Conservation (phyloP, 495 filamentous ascomycete genomes). For the Lophiotrema nucula region DNA sequence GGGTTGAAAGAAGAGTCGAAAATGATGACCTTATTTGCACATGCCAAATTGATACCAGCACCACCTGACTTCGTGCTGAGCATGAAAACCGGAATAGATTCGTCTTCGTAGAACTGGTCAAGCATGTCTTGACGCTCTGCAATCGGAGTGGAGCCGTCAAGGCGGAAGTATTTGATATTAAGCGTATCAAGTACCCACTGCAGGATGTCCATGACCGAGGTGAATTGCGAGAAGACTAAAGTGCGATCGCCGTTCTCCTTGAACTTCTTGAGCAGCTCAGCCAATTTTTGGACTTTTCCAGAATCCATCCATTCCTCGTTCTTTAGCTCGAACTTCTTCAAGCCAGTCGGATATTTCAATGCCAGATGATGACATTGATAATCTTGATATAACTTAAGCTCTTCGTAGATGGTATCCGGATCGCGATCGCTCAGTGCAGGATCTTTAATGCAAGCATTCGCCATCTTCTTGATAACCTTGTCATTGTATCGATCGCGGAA, state of each 20-base stretch:
- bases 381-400: constrained; percentile 73
- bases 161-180: constrained; percentile 69
- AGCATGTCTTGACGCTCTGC: constrained; percentile 80
- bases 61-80: constrained; percentile 91
- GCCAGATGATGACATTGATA: constrained; percentile 83
- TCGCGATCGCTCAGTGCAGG: constrained; percentile 59
- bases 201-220: constrained; percentile 85
- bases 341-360: constrained; percentile 54
- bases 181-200: constrained; percentile 75
- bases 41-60: constrained; percentile 90
- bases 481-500: constrained; percentile 79
- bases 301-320: constrained; percentile 83
- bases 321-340: constrained; percentile 68
- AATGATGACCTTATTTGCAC: constrained; percentile 95
- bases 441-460: constrained; percentile 68
- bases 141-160: constrained; percentile 84
- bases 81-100: constrained; percentile 83
- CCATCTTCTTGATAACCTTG: constrained; percentile 70
- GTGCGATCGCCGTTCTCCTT: constrained; percentile 80
- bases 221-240: constrained; percentile 89
- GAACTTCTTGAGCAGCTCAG: constrained; percentile 68
- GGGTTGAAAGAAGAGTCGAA: constrained; percentile 96
- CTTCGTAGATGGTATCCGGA: constrained; percentile 64
- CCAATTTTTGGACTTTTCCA: constrained; percentile 81
- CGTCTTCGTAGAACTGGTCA: constrained; percentile 75